Base-by-base conservation (phyloP, 345 rosid species). In the Firmiana major region DNA sequence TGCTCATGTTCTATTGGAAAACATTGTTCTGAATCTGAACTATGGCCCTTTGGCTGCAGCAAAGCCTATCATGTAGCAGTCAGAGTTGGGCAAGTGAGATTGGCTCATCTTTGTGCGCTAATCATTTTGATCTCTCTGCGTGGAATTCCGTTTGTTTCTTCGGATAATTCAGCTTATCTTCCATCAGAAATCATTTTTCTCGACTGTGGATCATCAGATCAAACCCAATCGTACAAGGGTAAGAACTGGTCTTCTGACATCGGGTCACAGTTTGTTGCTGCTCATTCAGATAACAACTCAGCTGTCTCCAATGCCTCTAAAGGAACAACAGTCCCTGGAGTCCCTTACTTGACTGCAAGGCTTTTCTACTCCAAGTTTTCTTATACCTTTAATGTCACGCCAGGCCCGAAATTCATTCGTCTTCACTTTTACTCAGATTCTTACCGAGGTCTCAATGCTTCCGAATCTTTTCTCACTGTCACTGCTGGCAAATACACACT, bases 351-450 rank as follows among this genome's bases (percentile, higher is more conserved):
- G 71, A 64, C 80, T 0, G 78, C 78, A 2, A 73, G 80, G 66
- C 49, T 83, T 8, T 77, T 51, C 59, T 28, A 19, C 5, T 51
- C 78, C n/a, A 28, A 77, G 59, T 43, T 74, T 21, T 69, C 74
- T 73, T 75, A 79, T 70, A 78, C 38, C 19, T 77, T 83, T 22
- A 24, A 71, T 6, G 74, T 80, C 3, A 68, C 73, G 21, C 79
- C 85, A 0, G 83, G 81, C 46, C 81, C 67, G 0, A 83, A 79
- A 28, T 80, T 83, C 68, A 62, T 83, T 22, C 81, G 83, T 3
- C 81, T 83, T 11, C 64, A 79, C 71, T 83, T 82, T 53, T 79
- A 79, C 63, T 75, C 81, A 5, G 57, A 17, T 59, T 45, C 76
- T n/a, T 69, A 79, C 17, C 22, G 3, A 0, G 79, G 74, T 38